Evolutionary conservation across 2,329 filamentous ascomycete species (phyloP), one percentile per base, ranked within the genome.

Genomic region (Fusarium lyarnte): DNA sequence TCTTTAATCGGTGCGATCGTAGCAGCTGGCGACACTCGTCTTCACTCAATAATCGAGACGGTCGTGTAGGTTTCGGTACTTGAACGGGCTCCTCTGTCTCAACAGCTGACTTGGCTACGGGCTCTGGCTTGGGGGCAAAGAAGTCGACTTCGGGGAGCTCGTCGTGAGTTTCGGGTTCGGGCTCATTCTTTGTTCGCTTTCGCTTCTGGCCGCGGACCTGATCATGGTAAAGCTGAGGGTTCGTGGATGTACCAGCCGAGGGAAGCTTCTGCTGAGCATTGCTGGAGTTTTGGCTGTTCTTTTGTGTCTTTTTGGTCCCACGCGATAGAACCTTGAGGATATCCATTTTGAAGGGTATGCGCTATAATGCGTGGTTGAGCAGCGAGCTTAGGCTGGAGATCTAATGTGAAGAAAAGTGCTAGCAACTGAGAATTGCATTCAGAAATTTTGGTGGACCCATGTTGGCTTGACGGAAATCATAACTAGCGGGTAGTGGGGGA

Each of bases 1-100:
- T 88, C 81, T 97, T 97, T 73, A 98, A 86, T 72, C 94, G 93
- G 81, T 97, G 94, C 63, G 90, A 92, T 69, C 91, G 91, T 69
- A 97, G 83, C 16, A 95, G 85, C 66, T 91, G 89, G 75, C 92
- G 91, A 75, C 93, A 91, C 79, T 95, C 90, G 63, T 92, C 91
- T 76, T 92, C 87, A 75, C 90, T 88, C 74, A 94, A 74, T 58
- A 82, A 79, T 58, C 78, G 78, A 21, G 79, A 76, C 14, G 70
- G 47, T 6, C 72, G 69, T 9, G 52, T 63, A 17, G 82, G 80
- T 25, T 80, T 80, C 19, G 76, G 69, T 73, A 58, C 76, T 63
- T 69, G 79, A 52, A 76, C 49, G 63, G 75, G 63, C 43, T 79
- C 68, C 38, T 69, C 61, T 8, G 58, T 19, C 41, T 76, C 70